Percentiles rank a stretch among this genome's conserved stretches.
phyloP scores from a whole-genome alignment of 2,329 filamentous ascomycete genomes.

The Xylaria polymorpha region DNA sequence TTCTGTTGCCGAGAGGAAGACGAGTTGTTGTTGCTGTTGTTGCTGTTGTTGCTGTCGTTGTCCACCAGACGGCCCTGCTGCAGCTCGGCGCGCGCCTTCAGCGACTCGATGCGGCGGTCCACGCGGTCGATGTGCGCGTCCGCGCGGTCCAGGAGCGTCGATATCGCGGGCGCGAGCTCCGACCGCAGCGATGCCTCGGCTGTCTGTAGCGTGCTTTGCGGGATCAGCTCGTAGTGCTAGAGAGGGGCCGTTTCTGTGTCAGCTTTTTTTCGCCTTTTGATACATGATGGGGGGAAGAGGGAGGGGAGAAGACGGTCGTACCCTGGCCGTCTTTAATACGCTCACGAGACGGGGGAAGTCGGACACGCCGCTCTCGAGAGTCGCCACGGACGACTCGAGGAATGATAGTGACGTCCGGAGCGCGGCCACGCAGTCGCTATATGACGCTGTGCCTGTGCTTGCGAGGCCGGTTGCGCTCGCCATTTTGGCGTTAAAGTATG shows the following conservation, averaged over 20 bases:
- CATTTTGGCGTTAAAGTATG: conserved; percentile 3
- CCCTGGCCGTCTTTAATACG: conserved; percentile 68
- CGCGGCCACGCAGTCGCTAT: conserved; percentile 69
- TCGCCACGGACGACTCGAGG: conserved; percentile 69
- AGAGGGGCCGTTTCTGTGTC: not conserved
- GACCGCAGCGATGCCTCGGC: conserved; percentile 87
- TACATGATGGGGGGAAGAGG: conserved; percentile 10
- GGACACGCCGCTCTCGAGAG: conserved; percentile 65
- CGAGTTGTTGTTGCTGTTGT: conserved; percentile 42
- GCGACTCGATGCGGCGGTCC: conserved; percentile 82
- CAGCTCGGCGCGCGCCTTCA: conserved; percentile 84
- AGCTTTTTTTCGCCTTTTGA: too few species aligned
- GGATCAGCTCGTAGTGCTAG: conserved; percentile 94
- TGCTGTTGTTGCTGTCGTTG: conserved; percentile 41
- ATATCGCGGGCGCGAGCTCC: conserved; percentile 89
- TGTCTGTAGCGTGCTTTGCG: conserved; percentile 81
- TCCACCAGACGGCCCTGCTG: conserved; percentile 79
- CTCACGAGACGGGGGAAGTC: conserved; percentile 68
- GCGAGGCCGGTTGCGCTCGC: conserved; percentile 8
- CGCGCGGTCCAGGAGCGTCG: conserved; percentile 82
- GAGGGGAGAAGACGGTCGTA: conserved; percentile 53
- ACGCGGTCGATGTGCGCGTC: conserved; percentile 85
- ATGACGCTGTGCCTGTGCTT: conserved; percentile 49
- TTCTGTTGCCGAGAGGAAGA: conserved; percentile 40
- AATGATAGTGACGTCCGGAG: conserved; percentile 70